Conservation (phyloP, 2,329 filamentous ascomycete genomes). For the Gliomastix tumulicola region DNA sequence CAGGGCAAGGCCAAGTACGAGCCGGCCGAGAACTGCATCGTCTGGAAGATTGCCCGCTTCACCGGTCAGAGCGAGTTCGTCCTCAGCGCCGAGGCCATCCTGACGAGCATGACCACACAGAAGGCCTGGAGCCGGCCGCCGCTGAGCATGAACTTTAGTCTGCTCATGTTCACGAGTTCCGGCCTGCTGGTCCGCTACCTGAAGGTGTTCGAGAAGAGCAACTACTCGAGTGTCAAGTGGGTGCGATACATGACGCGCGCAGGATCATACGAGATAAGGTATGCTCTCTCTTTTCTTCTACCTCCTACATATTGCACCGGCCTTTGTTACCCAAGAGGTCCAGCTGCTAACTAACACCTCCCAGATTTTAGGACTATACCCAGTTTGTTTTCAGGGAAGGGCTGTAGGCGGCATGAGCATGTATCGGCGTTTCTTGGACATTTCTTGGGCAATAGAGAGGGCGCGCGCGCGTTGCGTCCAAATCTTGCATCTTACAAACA, state of each 20-base stretch:
- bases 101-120: slow-evolving; percentile 97
- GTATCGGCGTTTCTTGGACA: no score
- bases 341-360: no score
- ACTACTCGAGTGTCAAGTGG: slow-evolving; percentile 99
- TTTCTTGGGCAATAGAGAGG: no score
- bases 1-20: slow-evolving; percentile 99
- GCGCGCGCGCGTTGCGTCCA: no score
- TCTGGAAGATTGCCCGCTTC: slow-evolving; percentile 99
- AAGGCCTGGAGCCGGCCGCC: slow-evolving; percentile 95
- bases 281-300: slow-evolving; percentile 10
- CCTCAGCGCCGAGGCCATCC: slow-evolving; percentile 82
- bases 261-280: slow-evolving; percentile 96
- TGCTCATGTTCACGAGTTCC: slow-evolving; percentile 97
- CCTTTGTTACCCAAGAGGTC: no score
- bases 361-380: no score
- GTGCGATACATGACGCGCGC: slow-evolving; percentile 98
- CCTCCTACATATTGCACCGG: not conserved
- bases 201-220: slow-evolving; percentile 99
- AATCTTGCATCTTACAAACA: no score
- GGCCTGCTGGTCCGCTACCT: slow-evolving; percentile 88
- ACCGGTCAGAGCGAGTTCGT: slow-evolving; percentile 97
- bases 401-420: no score
- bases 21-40: slow-evolving; percentile 93
- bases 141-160: slow-evolving; percentile 81
- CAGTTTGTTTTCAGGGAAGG: no score